Percentiles rank a stretch among this genome's conserved stretches.
These are phyloP conservation scores for Pilasporangium apinafurcum DNA, from an alignment of 352 stramenopile species.

Conservation along the genomic window DNA sequence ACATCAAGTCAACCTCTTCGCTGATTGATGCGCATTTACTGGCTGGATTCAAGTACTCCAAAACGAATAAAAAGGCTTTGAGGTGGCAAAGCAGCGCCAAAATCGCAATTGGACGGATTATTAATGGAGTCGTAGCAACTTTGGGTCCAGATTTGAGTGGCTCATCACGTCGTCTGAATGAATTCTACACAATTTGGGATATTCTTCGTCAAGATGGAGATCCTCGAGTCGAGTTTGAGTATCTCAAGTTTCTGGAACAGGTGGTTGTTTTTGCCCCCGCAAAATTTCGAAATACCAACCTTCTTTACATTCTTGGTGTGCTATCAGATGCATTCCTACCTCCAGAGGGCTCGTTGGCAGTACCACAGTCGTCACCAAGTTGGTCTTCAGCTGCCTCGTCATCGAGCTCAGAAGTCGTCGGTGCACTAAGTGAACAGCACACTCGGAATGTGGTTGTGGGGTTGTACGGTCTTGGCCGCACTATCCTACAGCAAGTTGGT, in stretches of 20 bases:
- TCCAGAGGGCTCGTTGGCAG: neutral
- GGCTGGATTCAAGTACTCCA: slow-evolving; percentile 69
- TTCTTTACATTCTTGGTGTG: slow-evolving; percentile 55
- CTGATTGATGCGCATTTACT: slow-evolving; percentile 73
- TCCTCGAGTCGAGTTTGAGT: slow-evolving; percentile 68
- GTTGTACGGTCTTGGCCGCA: slow-evolving; percentile 51
- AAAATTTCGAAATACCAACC: slow-evolving; percentile 44
- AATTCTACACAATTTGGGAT: slow-evolving; percentile 69
- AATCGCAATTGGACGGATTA: slow-evolving; percentile 49
- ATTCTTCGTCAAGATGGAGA: slow-evolving; percentile 66
- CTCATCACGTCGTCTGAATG: slow-evolving; percentile 35
- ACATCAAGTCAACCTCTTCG: slow-evolving; percentile 61
- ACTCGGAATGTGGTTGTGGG: slow-evolving; percentile 31
- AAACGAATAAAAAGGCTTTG: slow-evolving; percentile 45
- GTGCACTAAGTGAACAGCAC: slow-evolving; percentile 11
- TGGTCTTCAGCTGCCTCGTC: slow-evolving; percentile 6
- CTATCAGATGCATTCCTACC: slow-evolving; percentile 33
- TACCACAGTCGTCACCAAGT: slow-evolving; percentile 5
- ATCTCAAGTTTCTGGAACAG: slow-evolving; percentile 79
- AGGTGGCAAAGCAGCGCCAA: slow-evolving; percentile 50
- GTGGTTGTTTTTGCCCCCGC: slow-evolving; percentile 72
- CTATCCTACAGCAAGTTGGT: slow-evolving; percentile 60
- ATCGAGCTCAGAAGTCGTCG: no score
- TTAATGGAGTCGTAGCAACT: slow-evolving; percentile 62
- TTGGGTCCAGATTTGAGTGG: slow-evolving; percentile 46